Percentiles rank a stretch among this genome's conserved stretches.
phyloP scores from a whole-genome alignment of 2,329 filamentous ascomycete species.

The Fusarium hostae region DNA sequence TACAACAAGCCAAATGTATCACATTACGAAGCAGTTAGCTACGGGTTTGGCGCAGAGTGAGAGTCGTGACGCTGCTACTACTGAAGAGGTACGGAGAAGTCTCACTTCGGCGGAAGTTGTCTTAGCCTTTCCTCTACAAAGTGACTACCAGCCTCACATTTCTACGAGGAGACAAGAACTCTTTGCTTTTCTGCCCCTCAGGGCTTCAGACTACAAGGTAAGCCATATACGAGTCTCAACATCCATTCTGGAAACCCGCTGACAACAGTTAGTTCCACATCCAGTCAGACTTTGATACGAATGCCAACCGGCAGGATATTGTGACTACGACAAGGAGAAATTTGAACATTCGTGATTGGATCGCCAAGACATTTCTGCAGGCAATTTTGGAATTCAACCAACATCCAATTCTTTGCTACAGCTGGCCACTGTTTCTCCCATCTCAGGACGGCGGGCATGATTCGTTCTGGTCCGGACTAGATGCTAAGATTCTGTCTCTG shows the following conservation, averaged over 20 bases:
- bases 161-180: conserved; percentile 7
- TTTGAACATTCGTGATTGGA: background rate
- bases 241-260: background rate
- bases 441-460: background rate
- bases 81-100: background rate
- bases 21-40: conserved; percentile 13
- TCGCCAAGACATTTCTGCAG: background rate
- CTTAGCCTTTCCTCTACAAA: conserved; percentile 31
- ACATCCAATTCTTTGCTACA: conserved; percentile 20
- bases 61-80: conserved; percentile 12
- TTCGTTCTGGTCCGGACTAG: conserved; percentile 20
- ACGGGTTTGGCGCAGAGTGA: conserved; percentile 9
- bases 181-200: conserved; percentile 30
- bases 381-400: conserved; percentile 22
- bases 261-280: conserved; percentile 29
- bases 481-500: background rate
- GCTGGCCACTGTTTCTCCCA: conserved; percentile 31
- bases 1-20: background rate
- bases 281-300: conserved; percentile 30
- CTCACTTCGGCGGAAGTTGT: conserved; percentile 20
- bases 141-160: background rate
- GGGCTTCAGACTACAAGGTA: conserved; percentile 14
- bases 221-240: accelerated
- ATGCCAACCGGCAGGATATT: conserved; percentile 25
- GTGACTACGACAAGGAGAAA: conserved; percentile 23